These are phyloP conservation scores for Arctium minus DNA, from an alignment of 129 eudicot species.

Conservation along the genomic window DNA sequence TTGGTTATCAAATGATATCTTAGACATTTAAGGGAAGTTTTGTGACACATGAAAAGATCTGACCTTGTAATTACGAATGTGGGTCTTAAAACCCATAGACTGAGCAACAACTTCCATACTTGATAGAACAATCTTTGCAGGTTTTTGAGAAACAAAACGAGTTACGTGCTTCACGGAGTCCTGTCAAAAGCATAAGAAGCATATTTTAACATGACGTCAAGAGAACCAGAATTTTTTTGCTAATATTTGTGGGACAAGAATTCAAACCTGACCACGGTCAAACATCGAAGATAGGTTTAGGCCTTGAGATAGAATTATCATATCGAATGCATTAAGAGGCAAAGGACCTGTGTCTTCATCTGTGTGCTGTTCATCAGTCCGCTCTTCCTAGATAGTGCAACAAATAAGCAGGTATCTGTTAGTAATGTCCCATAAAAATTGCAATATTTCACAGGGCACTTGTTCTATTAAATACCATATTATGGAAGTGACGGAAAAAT, in stretches of 20 bases:
- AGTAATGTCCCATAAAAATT: neutral
- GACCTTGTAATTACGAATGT: conserved; percentile 90
- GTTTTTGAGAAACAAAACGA: conserved; percentile 85
- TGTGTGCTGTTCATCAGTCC: conserved; percentile 38
- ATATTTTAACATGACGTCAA: neutral
- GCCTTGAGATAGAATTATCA: conserved; percentile 92
- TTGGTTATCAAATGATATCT: neutral
- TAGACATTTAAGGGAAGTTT: neutral
- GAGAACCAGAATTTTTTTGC: neutral
- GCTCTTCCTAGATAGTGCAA: conserved; percentile 54
- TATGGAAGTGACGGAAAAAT: neutral
- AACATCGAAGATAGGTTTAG: conserved; percentile 78
- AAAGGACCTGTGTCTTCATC: conserved; percentile 78
- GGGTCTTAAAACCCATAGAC: conserved; percentile 98
- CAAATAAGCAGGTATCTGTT: conserved; percentile 3
- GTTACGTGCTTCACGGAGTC: conserved; percentile 77
- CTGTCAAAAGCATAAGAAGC: conserved; percentile 37
- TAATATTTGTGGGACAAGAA: neutral
- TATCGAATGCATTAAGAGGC: conserved; percentile 88
- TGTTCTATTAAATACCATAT: neutral
- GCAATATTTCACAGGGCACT: neutral
- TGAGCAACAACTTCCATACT: conserved; percentile 98
- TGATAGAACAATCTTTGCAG: conserved; percentile 85
- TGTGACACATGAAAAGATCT: neutral
- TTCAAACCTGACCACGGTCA: conserved; percentile 78